Conservation (phyloP, 2,329 filamentous ascomycete genomes). For the Cladosporium oxysporum region DNA sequence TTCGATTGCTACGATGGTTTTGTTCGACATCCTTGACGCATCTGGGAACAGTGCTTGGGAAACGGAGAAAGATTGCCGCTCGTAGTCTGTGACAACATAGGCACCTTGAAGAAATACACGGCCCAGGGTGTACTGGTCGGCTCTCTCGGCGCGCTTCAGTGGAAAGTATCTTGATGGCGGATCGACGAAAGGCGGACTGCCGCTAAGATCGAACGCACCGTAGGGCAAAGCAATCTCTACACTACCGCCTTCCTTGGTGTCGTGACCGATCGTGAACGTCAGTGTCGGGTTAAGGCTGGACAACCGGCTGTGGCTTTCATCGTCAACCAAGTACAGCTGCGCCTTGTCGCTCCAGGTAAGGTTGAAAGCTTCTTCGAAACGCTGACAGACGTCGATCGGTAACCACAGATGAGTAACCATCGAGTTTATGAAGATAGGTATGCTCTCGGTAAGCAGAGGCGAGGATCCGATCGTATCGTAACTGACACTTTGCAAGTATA, state of each 20-base stretch:
- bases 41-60: conserved; percentile 30
- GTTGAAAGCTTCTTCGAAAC: conserved; percentile 43
- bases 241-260: conserved; percentile 9
- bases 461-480: conserved; percentile 30
- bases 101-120: conserved; percentile 34
- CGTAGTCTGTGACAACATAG: conserved; percentile 34
- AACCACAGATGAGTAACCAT: conserved; percentile 46
- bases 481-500: conserved; percentile 29
- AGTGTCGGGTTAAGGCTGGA: conserved; percentile 39
- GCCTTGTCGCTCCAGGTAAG: conserved; percentile 41
- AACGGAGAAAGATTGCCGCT: conserved; percentile 29
- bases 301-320: conserved; percentile 39
- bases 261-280: conserved; percentile 35
- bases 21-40: conserved; percentile 17
- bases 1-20: neutral
- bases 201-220: conserved; percentile 34
- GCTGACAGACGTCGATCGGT: conserved; percentile 40
- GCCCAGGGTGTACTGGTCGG: conserved; percentile 32
- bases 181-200: conserved; percentile 25
- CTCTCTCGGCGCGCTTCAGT: conserved; percentile 29
- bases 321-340: conserved; percentile 44
- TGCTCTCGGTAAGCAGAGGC: conserved; percentile 24
- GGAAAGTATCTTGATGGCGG: conserved; percentile 30
- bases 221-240: conserved; percentile 34
- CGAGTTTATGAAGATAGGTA: conserved; percentile 41